These are phyloP conservation scores for Escallonia rubra DNA, from an alignment of 129 eudicot genomes.

Conservation along the genomic window DNA sequence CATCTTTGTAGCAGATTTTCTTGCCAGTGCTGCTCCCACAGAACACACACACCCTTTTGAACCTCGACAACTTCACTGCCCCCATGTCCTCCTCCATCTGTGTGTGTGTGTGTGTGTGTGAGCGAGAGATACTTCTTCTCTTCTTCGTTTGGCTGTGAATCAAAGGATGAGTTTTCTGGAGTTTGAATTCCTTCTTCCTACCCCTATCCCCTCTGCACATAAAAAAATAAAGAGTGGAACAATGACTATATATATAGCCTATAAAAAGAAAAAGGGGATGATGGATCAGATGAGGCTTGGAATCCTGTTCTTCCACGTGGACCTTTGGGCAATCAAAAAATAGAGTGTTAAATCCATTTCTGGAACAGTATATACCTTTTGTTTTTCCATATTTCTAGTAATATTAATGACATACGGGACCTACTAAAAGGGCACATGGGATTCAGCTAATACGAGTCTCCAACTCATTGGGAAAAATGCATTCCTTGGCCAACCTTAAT, in stretches of 20 bases:
- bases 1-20: slow-evolving; percentile 55
- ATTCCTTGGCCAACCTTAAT: too few species aligned
- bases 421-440: neutral
- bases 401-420: neutral
- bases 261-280: neutral
- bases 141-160: slow-evolving; percentile 10
- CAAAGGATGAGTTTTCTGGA: neutral
- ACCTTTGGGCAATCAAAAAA: slow-evolving; percentile 1
- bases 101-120: slow-evolving; percentile 1
- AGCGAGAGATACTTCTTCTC: neutral
- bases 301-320: slow-evolving; percentile 37
- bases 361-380: neutral
- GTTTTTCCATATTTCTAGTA: neutral
- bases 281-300: slow-evolving; percentile 22
- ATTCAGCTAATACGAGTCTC: too few species aligned
- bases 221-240: neutral
- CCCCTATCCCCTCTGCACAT: neutral
- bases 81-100: slow-evolving; percentile 22
- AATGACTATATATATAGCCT: slow-evolving; percentile 20
- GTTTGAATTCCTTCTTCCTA: neutral
- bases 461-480: too few species aligned
- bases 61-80: slow-evolving; percentile 34
- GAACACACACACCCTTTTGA: slow-evolving; percentile 64
- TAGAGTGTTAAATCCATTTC: neutral
- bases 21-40: slow-evolving; percentile 73